phyloP scores from a whole-genome alignment of 164 flowering plant genomes.

The Hamamelis virginiana region DNA sequence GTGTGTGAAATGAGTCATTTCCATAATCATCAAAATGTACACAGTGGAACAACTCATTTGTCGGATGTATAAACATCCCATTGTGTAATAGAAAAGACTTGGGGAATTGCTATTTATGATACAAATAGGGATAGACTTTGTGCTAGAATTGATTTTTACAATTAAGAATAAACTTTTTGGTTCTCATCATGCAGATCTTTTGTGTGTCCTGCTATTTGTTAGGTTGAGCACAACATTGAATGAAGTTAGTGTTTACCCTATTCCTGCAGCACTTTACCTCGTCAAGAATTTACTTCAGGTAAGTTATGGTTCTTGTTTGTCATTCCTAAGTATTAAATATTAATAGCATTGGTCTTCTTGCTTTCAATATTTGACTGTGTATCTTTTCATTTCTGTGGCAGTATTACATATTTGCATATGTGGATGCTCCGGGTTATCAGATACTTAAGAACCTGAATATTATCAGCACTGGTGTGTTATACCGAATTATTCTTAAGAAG shows the following conservation, averaged over 20 bases:
- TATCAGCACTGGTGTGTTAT: conserved; percentile 91
- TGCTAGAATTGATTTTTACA: not conserved
- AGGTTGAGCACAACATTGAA: conserved; percentile 86
- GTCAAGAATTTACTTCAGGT: conserved; percentile 95
- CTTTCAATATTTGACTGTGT: conserved; percentile 5
- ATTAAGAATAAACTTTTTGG: not conserved
- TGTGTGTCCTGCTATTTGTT: conserved; percentile 15
- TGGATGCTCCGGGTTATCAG: conserved; percentile 98
- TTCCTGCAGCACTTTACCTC: conserved; percentile 94
- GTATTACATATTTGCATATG: conserved; percentile 99
- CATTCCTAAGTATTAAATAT: not conserved
- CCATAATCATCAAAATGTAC: too few relatives aligned
- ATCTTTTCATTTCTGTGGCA: conserved; percentile 35
- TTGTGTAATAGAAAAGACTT: too few relatives aligned
- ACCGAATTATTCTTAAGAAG: conserved; percentile 86
- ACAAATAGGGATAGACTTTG: not conserved
- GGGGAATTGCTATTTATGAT: too few relatives aligned
- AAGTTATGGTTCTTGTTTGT: not conserved
- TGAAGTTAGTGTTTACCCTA: conserved; percentile 89
- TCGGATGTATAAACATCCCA: too few relatives aligned
- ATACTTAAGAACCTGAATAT: conserved; percentile 92
- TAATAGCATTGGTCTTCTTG: not conserved
- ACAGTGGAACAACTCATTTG: too few relatives aligned
- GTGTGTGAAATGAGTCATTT: too few relatives aligned
- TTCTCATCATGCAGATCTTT: not conserved